Evolutionary conservation across 495 filamentous ascomycete genomes (phyloP).

Genomic region (Penicillium ucsense): DNA sequence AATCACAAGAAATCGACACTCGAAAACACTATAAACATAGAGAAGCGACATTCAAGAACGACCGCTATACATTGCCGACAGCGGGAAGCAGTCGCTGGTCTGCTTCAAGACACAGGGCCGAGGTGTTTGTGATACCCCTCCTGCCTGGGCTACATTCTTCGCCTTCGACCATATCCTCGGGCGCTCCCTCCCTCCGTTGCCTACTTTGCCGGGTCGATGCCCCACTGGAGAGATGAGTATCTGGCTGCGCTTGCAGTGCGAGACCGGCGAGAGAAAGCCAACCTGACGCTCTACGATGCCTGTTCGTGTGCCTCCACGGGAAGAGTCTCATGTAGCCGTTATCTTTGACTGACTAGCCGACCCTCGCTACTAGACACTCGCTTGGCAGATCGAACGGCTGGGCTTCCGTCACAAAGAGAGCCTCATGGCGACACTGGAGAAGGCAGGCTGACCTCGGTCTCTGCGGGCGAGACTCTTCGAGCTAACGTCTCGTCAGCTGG

Average conservation of each 20-base stretch:
- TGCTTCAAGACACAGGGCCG: too few species aligned
- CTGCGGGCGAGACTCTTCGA: conserved; percentile 9
- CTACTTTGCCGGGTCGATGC: conserved; percentile 22
- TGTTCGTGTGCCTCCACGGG: conserved; percentile 31
- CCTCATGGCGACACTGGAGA: neutral
- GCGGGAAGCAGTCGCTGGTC: too few species aligned
- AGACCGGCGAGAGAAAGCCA: conserved; percentile 49
- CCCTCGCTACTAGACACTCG: conserved; percentile 45
- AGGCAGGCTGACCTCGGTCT: conserved; percentile 2
- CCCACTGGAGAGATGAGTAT: conserved; percentile 52
- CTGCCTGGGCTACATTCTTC: conserved; percentile 2
- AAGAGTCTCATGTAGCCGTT: neutral
- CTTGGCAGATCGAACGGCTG: conserved; percentile 60
- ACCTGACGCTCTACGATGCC: conserved; percentile 44
- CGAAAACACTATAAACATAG: too few species aligned
- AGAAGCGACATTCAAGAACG: too few species aligned
- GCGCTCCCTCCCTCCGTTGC: conserved; percentile 9
- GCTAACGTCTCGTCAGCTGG: conserved; percentile 8
- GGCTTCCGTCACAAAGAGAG: conserved; percentile 26
- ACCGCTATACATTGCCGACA: too few species aligned
- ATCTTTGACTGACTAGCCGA: conserved; percentile 15
- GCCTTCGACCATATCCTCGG: neutral
- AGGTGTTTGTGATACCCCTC: too few species aligned
- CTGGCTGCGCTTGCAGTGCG: conserved; percentile 42
- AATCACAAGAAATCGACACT: too few species aligned